Conservation (phyloP, 2,329 filamentous ascomycete species). For the Fusarium mundagurra region DNA sequence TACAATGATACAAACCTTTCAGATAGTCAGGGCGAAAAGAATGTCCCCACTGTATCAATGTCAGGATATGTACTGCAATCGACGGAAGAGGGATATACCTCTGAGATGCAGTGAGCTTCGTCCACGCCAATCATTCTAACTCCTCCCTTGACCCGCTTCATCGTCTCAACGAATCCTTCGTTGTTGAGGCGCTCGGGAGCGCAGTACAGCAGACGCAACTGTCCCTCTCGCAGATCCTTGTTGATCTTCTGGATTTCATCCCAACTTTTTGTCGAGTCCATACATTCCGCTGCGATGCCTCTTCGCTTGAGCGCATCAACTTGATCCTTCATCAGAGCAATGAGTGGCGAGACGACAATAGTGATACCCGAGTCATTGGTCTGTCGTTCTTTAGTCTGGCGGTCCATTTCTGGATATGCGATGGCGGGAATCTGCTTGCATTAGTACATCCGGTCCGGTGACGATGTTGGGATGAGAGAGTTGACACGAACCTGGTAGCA, state of each 20-base stretch:
- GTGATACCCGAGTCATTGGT: slow-evolving; percentile 58
- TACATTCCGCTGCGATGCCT: slow-evolving; percentile 61
- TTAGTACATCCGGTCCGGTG: not conserved
- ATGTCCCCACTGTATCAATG: slow-evolving; percentile 54
- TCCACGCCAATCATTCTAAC: slow-evolving; percentile 67
- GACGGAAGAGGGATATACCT: slow-evolving; percentile 5
- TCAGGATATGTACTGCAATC: not conserved
- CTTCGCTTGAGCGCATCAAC: slow-evolving; percentile 62
- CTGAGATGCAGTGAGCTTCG: slow-evolving; percentile 67
- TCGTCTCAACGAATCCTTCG: slow-evolving; percentile 65
- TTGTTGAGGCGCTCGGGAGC: slow-evolving; percentile 70
- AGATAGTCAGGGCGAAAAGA: slow-evolving; percentile 62
- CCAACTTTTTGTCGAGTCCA: slow-evolving; percentile 65
- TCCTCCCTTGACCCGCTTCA: slow-evolving; percentile 64
- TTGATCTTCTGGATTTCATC: slow-evolving; percentile 55
- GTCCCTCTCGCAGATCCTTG: slow-evolving; percentile 53
- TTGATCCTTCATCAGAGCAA: slow-evolving; percentile 70
- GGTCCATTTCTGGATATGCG: slow-evolving; percentile 57
- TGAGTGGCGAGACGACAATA: slow-evolving; percentile 65
- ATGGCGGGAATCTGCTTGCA: slow-evolving; percentile 56
- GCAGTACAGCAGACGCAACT: slow-evolving; percentile 65
- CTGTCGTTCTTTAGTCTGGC: slow-evolving; percentile 37
- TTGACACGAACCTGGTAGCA: slow-evolving; percentile 55
- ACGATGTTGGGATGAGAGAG: not conserved
- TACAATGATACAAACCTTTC: slow-evolving; percentile 49